Conservation (phyloP, 2,329 filamentous ascomycete species). For the Alternaria dauci region DNA sequence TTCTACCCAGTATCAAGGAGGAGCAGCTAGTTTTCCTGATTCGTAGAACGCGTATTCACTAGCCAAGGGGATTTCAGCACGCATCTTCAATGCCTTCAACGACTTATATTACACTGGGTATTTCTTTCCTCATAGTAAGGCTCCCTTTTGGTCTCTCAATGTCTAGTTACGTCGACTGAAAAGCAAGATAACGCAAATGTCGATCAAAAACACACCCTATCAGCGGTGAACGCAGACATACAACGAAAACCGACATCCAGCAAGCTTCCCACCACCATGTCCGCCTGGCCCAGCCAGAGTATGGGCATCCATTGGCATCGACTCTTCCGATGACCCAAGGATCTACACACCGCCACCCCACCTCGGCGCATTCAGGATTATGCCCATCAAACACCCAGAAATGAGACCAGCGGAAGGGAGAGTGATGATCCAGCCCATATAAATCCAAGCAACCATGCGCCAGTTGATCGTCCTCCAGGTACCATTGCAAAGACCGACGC, state of each 20-base stretch:
- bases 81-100: not conserved
- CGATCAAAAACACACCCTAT: not conserved
- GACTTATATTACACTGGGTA: not conserved
- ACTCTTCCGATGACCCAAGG: not conserved
- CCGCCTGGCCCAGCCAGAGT: not conserved
- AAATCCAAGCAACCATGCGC: constrained; percentile 54
- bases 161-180: not conserved
- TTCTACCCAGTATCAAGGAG: not conserved
- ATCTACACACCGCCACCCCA: constrained; percentile 32
- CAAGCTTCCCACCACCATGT: not conserved
- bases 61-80: not conserved
- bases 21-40: not conserved
- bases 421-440: constrained; percentile 57
- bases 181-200: not conserved
- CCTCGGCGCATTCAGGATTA: constrained; percentile 67
- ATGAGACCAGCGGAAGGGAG: constrained; percentile 57
- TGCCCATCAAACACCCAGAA: constrained; percentile 68
- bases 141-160: not conserved
- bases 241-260: not conserved
- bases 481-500: constrained; percentile 45
- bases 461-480: constrained; percentile 55
- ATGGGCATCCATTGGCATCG: not conserved
- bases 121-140: not conserved
- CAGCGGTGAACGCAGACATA: not conserved
- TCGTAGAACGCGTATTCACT: not conserved